Conservation (phyloP, 129 eudicot genomes). For the Smallanthus sonchifolius region DNA sequence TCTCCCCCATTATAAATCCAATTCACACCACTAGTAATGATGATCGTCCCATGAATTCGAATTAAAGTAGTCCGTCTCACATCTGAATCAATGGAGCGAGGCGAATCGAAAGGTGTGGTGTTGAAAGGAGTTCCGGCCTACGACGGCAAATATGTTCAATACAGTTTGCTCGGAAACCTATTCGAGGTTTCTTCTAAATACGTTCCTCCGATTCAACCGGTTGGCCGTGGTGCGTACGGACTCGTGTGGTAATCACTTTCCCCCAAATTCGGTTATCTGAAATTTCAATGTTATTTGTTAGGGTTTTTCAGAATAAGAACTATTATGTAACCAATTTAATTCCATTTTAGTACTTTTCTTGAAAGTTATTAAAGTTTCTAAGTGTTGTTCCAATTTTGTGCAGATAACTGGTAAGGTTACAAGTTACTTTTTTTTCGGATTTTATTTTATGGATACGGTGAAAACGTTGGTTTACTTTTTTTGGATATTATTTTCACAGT, state of each 20-base stretch:
- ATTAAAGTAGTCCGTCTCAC: background rate
- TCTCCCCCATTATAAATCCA: background rate
- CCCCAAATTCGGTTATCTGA: background rate
- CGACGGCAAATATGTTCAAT: constrained; percentile 9
- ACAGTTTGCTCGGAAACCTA: constrained; percentile 20
- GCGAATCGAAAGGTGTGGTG: constrained; percentile 13
- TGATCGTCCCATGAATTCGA: background rate
- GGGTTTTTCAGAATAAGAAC: no score
- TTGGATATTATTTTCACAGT: no score
- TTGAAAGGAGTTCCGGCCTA: constrained; percentile 22
- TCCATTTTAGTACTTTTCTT: no score
- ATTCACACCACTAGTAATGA: background rate
- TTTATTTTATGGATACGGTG: no score
- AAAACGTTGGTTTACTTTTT: no score
- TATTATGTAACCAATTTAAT: no score
- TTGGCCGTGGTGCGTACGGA: constrained; percentile 24
- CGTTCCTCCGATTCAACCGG: constrained; percentile 28
- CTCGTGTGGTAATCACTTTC: constrained; percentile 14
- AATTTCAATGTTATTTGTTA: background rate
- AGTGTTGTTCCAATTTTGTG: no score
- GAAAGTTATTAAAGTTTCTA: no score
- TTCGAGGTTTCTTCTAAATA: constrained; percentile 27
- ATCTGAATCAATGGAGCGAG: background rate
- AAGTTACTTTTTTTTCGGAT: no score
- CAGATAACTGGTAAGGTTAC: no score